Percentiles rank a stretch among this genome's conserved stretches.
phyloP scores from a whole-genome alignment of 176 grass and related monocot species.

The Rhynchospora pubera region DNA sequence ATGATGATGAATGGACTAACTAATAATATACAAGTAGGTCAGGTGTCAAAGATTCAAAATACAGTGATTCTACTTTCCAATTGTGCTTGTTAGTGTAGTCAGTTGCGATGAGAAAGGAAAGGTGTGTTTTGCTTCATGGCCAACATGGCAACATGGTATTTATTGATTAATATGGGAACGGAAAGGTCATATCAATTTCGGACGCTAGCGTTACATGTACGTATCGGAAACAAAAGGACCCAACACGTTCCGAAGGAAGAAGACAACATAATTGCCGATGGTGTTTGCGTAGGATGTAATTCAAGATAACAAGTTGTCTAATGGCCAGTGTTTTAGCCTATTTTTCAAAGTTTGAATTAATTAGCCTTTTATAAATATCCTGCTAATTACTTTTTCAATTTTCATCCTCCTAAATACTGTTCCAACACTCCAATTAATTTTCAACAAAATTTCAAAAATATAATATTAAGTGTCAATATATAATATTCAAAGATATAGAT shows the following conservation, averaged over 20 bases:
- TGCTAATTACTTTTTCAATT: too few relatives aligned
- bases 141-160: neutral
- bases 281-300: neutral
- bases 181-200: neutral
- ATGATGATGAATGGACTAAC: neutral
- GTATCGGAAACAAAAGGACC: neutral
- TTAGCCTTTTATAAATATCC: too few relatives aligned
- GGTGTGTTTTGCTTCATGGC: neutral
- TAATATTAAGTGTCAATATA: too few relatives aligned
- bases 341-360: too few relatives aligned
- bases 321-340: neutral
- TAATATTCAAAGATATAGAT: too few relatives aligned
- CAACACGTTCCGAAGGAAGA: neutral
- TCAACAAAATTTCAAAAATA: too few relatives aligned
- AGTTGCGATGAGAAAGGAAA: neutral
- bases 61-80: too few relatives aligned
- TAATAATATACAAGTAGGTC: neutral
- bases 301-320: neutral
- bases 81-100: too few relatives aligned
- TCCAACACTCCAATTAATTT: too few relatives aligned
- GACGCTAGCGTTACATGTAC: neutral
- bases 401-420: too few relatives aligned
- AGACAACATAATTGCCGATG: neutral
- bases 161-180: neutral
- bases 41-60: neutral